Conservation (phyloP, 495 filamentous ascomycete genomes). For the Hyphodiscus hymeniophilus region DNA sequence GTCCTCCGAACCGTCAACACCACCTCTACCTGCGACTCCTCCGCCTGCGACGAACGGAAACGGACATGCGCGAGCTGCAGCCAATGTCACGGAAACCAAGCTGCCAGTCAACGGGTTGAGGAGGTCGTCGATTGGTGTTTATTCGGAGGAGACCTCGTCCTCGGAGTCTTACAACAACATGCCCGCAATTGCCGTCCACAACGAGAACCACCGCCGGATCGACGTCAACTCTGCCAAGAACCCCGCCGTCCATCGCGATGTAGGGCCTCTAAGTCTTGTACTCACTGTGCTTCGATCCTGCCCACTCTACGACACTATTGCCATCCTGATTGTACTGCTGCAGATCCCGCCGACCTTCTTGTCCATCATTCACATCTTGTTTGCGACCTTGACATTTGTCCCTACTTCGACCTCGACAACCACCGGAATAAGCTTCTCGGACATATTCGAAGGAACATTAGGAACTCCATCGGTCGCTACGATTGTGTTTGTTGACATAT, state of each 20-base stretch:
- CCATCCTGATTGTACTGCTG: constrained; percentile 94
- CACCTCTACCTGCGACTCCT: constrained; percentile 30
- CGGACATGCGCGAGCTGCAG: constrained; percentile 22
- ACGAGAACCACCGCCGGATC: constrained; percentile 49
- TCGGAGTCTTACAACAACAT: constrained; percentile 32
- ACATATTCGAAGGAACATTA: constrained; percentile 64
- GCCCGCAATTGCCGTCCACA: constrained; percentile 29
- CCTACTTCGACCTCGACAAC: constrained; percentile 57
- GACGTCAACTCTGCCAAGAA: constrained; percentile 61
- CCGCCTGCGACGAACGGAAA: constrained; percentile 28
- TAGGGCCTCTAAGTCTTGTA: constrained; percentile 60
- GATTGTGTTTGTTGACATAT: constrained; percentile 70
- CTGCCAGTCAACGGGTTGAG: constrained; percentile 32
- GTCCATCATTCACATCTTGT: constrained; percentile 85
- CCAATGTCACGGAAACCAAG: constrained; percentile 27
- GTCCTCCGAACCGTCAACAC: constrained; percentile 18
- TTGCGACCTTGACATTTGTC: constrained; percentile 89
- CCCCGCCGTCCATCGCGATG: constrained; percentile 50
- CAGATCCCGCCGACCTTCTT: constrained; percentile 90
- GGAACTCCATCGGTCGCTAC: constrained; percentile 71
- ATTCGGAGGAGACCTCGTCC: constrained; percentile 45
- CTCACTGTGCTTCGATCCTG: constrained; percentile 85
- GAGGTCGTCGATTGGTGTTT: constrained; percentile 38
- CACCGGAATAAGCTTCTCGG: constrained; percentile 44
- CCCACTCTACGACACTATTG: constrained; percentile 91